Evolutionary conservation across 768 basidiomycete species (phyloP).

Genomic region (Russula dissimulans): DNA sequence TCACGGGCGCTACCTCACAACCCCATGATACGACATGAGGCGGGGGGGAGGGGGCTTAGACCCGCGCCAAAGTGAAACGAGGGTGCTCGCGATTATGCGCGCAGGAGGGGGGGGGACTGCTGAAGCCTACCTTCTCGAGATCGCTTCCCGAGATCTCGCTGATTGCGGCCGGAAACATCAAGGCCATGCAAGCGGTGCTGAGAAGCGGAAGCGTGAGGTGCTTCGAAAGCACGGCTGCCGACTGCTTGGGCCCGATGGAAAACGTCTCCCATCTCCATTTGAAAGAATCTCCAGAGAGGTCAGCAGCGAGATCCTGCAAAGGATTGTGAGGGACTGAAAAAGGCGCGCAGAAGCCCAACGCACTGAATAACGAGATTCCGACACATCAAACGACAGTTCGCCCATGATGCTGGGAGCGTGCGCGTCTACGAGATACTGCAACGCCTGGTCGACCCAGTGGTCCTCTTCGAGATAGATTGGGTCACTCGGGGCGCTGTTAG

Average conservation of each 20-base stretch:
- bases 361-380: slow-evolving; percentile 53
- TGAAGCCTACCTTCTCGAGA: slow-evolving; percentile 52
- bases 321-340: slow-evolving; percentile 7
- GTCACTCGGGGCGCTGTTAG: slow-evolving; percentile 22
- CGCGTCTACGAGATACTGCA: slow-evolving; percentile 45
- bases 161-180: slow-evolving; percentile 51
- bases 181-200: slow-evolving; percentile 57
- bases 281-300: slow-evolving; percentile 48
- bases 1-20: background rate
- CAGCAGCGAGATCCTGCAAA: slow-evolving; percentile 56
- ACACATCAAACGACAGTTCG: slow-evolving; percentile 50
- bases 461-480: slow-evolving; percentile 40
- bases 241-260: slow-evolving; percentile 50
- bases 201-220: slow-evolving; percentile 74
- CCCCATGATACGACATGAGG: slow-evolving; percentile 9
- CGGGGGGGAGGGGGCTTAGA: background rate
- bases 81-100: slow-evolving; percentile 9
- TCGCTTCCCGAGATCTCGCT: slow-evolving; percentile 46
- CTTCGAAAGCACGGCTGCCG: slow-evolving; percentile 66
- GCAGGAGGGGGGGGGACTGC: background rate
- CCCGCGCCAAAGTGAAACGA: slow-evolving; percentile 15
- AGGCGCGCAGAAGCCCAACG: slow-evolving; percentile 21
- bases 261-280: slow-evolving; percentile 77
- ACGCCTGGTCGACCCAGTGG: slow-evolving; percentile 46
- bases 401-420: slow-evolving; percentile 56